Conservation (phyloP, 2,329 filamentous ascomycete species). For the Ceratocystis diversiconidia region DNA sequence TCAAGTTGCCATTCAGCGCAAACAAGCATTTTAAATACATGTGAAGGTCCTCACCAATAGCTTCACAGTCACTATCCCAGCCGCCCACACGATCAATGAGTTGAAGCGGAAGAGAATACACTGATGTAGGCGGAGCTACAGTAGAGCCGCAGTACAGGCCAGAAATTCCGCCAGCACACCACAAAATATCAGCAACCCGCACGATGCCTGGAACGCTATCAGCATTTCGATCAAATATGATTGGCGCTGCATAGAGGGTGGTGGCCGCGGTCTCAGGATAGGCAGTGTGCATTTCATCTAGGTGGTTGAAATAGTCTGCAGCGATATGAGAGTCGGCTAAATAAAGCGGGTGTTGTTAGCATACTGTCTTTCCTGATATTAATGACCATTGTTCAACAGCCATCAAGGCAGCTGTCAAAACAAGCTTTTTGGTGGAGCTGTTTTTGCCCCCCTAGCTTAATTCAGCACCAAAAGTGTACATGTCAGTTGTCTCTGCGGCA, state of each 20-base stretch:
- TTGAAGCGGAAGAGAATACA: constrained; percentile 55
- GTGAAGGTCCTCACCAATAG: constrained; percentile 62
- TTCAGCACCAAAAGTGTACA: neutral
- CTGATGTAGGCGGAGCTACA: constrained; percentile 57
- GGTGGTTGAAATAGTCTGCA: constrained; percentile 50
- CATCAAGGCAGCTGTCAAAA: neutral
- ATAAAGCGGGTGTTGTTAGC: constrained; percentile 15
- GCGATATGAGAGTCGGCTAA: constrained; percentile 58
- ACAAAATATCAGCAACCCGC: constrained; percentile 57
- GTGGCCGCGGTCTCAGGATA: constrained; percentile 45
- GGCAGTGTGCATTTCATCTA: constrained; percentile 48
- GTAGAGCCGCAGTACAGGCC: constrained; percentile 49
- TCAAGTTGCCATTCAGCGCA: constrained; percentile 54
- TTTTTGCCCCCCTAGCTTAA: neutral
- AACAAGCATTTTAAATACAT: constrained; percentile 73
- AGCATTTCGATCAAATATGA: constrained; percentile 62
- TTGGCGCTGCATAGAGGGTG: constrained; percentile 54
- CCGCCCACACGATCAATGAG: constrained; percentile 55
- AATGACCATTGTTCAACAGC: neutral
- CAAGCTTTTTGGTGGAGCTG: neutral
- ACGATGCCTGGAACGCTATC: constrained; percentile 53
- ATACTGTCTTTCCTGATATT: neutral
- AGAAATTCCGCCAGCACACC: constrained; percentile 57
- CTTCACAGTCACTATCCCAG: constrained; percentile 56
- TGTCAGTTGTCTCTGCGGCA: neutral